Conservation (phyloP, 768 basidiomycete species). For the Tephrocybe sp. region DNA sequence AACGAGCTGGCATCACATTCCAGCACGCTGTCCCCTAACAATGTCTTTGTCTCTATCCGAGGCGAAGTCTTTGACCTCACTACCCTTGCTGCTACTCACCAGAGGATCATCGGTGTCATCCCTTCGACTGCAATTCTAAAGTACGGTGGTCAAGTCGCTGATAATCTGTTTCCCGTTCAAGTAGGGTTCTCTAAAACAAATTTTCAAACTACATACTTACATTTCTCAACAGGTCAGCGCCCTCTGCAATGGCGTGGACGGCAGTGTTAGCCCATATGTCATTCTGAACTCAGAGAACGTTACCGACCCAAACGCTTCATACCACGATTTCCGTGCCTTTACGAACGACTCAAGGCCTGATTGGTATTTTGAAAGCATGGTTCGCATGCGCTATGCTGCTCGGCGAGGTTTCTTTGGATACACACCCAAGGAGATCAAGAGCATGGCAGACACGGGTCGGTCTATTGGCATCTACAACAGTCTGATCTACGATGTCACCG, state of each 20-base stretch:
- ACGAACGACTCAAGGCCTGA: slow-evolving; percentile 92
- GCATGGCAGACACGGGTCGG: slow-evolving; percentile 60
- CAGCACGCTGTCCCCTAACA: slow-evolving; percentile 60
- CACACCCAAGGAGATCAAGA: slow-evolving; percentile 72
- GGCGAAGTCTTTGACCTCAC: slow-evolving; percentile 95
- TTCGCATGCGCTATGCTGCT: slow-evolving; percentile 84
- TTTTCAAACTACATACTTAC: not conserved
- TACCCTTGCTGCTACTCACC: slow-evolving; percentile 63
- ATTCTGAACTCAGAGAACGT: slow-evolving; percentile 75
- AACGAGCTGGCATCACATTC: slow-evolving; percentile 77
- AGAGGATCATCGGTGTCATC: slow-evolving; percentile 69
- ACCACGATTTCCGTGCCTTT: slow-evolving; percentile 94
- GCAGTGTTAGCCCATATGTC: slow-evolving; percentile 83
- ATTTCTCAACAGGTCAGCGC: slow-evolving; percentile 71
- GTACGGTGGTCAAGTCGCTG: slow-evolving; percentile 79
- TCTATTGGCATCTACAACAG: slow-evolving; percentile 86
- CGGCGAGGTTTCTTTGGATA: slow-evolving; percentile 89
- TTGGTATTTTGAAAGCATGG: slow-evolving; percentile 98
- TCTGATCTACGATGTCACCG: slow-evolving; percentile 84
- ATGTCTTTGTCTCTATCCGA: slow-evolving; percentile 80
- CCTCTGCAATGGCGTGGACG: slow-evolving; percentile 84
- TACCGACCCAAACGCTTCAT: slow-evolving; percentile 72
- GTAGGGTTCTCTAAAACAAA: slow-evolving; percentile 44
- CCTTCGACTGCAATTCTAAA: slow-evolving; percentile 72
- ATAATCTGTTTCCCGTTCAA: slow-evolving; percentile 92